Percentiles rank a stretch among this genome's conserved stretches.
Evolutionary conservation across 305 asterid genomes (phyloP).

Genomic region (Solanum aculeatissimum): DNA sequence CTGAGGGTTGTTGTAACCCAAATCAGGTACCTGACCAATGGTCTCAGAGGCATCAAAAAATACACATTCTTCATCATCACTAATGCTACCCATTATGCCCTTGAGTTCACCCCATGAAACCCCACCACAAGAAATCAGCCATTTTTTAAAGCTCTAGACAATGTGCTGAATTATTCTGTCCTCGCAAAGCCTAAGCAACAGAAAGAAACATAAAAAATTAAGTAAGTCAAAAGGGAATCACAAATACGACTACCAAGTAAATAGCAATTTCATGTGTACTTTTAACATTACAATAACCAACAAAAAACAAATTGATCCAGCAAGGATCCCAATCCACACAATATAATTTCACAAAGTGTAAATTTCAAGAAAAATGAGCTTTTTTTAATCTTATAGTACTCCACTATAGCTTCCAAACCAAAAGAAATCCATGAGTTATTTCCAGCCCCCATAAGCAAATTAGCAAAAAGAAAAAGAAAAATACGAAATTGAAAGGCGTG

Average conservation of each 20-base stretch:
- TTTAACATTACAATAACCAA: slow-evolving; percentile 12
- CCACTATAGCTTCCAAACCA: not conserved
- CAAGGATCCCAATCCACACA: slow-evolving; percentile 60
- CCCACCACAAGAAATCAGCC: slow-evolving; percentile 31
- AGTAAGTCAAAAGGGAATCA: slow-evolving; percentile 18
- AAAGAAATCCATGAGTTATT: not conserved
- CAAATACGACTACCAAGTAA: slow-evolving; percentile 40
- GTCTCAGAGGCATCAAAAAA: slow-evolving; percentile 71
- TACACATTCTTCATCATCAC: slow-evolving; percentile 28
- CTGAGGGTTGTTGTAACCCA: slow-evolving; percentile 7
- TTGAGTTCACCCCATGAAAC: slow-evolving; percentile 57
- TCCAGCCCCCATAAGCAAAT: slow-evolving; percentile 26
- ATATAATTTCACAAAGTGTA: not conserved
- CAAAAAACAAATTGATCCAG: slow-evolving; percentile 36
- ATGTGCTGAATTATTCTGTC: slow-evolving; percentile 35
- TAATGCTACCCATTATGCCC: slow-evolving; percentile 54
- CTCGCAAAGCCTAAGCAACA: slow-evolving; percentile 35
- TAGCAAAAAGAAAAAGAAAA: slow-evolving; percentile 7
- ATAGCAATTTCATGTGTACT: slow-evolving; percentile 7
- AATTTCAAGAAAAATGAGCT: not conserved
- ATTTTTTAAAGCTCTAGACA: slow-evolving; percentile 24
- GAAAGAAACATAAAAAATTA: slow-evolving; percentile 4
- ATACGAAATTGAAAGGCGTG: not conserved
- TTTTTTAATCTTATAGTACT: not conserved
- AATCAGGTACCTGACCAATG: slow-evolving; percentile 31